Evolutionary conservation across 208 protist genomes (phyloP).

Genomic region (Leptomonas seymouri): DNA sequence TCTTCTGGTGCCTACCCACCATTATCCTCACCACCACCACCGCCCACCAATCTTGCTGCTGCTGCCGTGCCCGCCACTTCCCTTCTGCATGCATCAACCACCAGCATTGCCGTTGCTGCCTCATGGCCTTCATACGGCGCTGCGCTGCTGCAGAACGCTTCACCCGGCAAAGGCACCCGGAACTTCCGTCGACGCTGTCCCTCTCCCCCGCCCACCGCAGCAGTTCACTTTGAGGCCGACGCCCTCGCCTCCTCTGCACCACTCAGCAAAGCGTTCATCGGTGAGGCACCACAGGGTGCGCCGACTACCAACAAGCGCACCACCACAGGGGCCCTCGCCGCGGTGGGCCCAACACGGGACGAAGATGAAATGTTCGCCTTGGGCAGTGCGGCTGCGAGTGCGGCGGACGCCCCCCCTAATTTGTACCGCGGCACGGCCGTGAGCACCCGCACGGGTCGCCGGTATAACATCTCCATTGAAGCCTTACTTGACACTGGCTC

Average conservation of each 20-base stretch:
- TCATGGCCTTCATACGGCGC: constrained; percentile 28
- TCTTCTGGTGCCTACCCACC: no score
- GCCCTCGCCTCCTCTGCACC: not conserved
- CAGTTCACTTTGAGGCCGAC: not conserved
- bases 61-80: not conserved
- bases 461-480: constrained; percentile 17
- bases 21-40: not conserved
- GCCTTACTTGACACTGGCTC: not conserved
- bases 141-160: constrained; percentile 1
- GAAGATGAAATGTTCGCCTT: not conserved
- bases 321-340: not conserved
- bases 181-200: not conserved
- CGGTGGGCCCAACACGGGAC: not conserved
- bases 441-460: constrained; percentile 10
- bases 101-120: constrained; percentile 6
- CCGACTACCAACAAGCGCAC: not conserved
- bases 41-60: not conserved
- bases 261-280: not conserved
- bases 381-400: not conserved
- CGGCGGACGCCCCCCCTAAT: not conserved
- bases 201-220: not conserved
- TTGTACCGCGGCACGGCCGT: constrained; percentile 12
- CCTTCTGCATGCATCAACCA: constrained; percentile 11
- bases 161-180: not conserved
- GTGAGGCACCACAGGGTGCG: not conserved